Conservation (phyloP, 257 asterid genomes). For the Echites panduratus region DNA sequence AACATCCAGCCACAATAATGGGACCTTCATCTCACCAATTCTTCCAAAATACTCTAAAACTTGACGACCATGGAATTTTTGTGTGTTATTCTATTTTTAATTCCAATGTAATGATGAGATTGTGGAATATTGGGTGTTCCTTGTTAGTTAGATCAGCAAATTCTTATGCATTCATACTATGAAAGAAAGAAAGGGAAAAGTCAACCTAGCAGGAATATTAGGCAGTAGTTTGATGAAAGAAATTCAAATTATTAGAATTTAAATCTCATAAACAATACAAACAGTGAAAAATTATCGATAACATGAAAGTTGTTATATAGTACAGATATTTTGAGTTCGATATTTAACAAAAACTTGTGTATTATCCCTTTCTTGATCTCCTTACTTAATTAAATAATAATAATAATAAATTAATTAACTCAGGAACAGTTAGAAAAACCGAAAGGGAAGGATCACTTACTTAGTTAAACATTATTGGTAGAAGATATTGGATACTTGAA, state of each 20-base stretch:
- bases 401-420: too few relatives aligned
- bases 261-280: too few relatives aligned
- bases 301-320: too few relatives aligned
- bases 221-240: background rate
- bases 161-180: slow-evolving; percentile 13
- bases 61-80: slow-evolving; percentile 1
- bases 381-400: too few relatives aligned
- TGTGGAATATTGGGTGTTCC: background rate
- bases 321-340: too few relatives aligned
- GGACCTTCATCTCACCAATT: slow-evolving; percentile 7
- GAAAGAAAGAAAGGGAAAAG: background rate
- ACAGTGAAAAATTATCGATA: too few relatives aligned
- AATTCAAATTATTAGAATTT: background rate
- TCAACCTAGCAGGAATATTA: background rate
- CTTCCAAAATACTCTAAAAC: slow-evolving; percentile 3
- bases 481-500: background rate
- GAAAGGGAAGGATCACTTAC: background rate
- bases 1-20: background rate
- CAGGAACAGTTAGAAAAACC: background rate
- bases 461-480: background rate
- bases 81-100: background rate
- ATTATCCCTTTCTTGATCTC: too few relatives aligned
- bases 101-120: slow-evolving; percentile 6
- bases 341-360: too few relatives aligned
- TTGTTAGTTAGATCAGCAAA: background rate